Evolutionary conservation across 306 rosid species (phyloP).

Genomic region (Sphenostylis stenocarpa): DNA sequence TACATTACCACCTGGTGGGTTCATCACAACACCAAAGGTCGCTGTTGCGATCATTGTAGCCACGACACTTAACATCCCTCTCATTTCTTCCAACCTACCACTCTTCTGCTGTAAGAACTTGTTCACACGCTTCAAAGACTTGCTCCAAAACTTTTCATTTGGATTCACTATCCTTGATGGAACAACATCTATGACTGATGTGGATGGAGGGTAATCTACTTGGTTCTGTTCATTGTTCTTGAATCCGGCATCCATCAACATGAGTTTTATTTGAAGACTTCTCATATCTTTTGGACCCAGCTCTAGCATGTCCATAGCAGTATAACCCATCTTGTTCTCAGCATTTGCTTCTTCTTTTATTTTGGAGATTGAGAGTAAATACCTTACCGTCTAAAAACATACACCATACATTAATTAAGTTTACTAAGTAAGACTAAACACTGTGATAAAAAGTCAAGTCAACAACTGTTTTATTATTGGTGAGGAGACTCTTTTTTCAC

Average conservation of each 20-base stretch:
- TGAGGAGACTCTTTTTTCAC: too few relatives aligned
- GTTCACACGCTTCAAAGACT: not conserved
- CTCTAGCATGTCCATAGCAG: not conserved
- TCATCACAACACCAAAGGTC: not conserved
- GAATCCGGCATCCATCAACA: not conserved
- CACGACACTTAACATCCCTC: not conserved
- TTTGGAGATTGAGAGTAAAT: not conserved
- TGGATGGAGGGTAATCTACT: not conserved
- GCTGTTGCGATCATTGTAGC: not conserved
- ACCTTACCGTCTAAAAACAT: not conserved
- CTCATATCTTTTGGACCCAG: not conserved
- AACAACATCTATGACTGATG: not conserved
- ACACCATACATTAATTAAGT: not conserved
- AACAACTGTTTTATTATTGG: not conserved
- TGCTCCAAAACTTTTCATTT: not conserved
- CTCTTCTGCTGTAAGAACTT: not conserved
- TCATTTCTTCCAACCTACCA: not conserved
- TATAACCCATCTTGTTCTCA: not conserved
- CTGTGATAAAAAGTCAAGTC: not conserved
- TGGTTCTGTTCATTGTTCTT: not conserved
- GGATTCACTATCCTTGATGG: not conserved
- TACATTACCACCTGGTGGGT: not conserved
- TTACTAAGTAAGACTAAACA: not conserved
- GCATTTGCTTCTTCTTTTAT: not conserved
- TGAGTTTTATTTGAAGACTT: not conserved